These are phyloP conservation scores for Poa pratensis DNA, from an alignment of 176 grass and related monocot species.

Conservation along the genomic window DNA sequence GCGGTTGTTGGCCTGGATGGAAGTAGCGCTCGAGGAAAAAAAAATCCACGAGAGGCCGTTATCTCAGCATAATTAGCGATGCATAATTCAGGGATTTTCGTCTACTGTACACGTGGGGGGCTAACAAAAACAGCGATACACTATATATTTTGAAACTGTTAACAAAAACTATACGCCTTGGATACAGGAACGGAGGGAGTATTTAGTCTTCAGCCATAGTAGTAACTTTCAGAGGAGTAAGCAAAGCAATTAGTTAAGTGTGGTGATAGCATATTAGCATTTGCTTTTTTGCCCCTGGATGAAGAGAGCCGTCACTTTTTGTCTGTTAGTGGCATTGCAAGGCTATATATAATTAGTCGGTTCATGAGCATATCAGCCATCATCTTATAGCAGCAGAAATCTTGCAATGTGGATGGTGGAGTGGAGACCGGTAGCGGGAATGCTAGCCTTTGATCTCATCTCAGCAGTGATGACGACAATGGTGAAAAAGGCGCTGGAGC, in stretches of 20 bases:
- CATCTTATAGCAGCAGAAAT: background rate
- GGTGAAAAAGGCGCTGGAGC: slow-evolving; percentile 65
- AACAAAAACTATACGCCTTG: no score
- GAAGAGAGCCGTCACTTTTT: slow-evolving; percentile 46
- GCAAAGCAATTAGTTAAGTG: slow-evolving; percentile 14
- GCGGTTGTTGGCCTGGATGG: no score
- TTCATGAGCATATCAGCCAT: background rate
- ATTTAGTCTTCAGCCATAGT: background rate
- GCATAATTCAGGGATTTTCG: no score
- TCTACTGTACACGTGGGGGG: no score
- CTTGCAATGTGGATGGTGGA: slow-evolving; percentile 27
- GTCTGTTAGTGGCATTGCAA: slow-evolving; percentile 13
- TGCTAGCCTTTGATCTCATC: slow-evolving; percentile 61
- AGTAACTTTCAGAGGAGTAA: slow-evolving; percentile 8
- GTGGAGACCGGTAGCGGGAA: slow-evolving; percentile 56
- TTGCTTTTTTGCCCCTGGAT: background rate
- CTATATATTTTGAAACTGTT: background rate
- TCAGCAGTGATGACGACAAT: slow-evolving; percentile 68
- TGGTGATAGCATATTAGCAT: slow-evolving; percentile 30
- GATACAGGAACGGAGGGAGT: no score
- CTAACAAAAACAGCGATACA: background rate
- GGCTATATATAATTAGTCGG: background rate
- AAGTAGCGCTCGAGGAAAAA: no score
- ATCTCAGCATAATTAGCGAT: no score
- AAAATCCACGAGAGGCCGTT: no score